Conservation (phyloP, 148 eudicot species). For the Diospyros kaki region DNA sequence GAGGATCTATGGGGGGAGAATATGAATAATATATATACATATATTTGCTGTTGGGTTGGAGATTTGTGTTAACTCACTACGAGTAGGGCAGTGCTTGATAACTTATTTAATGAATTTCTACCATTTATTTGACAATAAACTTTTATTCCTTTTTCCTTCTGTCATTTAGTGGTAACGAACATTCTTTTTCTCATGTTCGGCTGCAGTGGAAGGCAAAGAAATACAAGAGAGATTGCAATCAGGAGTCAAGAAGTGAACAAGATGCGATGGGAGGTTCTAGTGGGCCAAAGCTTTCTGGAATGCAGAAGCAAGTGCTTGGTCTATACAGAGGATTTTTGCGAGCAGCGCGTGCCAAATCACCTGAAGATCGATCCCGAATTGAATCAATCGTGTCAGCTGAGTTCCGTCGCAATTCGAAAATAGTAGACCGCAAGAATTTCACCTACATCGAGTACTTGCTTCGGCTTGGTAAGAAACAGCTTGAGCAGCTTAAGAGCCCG, state of each 20-base stretch:
- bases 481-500: constrained; percentile 78
- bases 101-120: no score
- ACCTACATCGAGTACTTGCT: constrained; percentile 73
- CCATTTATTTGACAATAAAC: no score
- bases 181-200: background rate
- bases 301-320: constrained; percentile 86
- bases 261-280: constrained; percentile 39
- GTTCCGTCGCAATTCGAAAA: constrained; percentile 63
- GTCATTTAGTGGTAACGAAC: no score
- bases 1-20: no score
- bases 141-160: no score
- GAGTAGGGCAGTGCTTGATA: no score
- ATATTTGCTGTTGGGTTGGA: no score
- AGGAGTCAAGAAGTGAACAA: background rate
- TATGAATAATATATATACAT: no score
- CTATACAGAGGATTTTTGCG: constrained; percentile 79
- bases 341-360: constrained; percentile 69
- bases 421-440: constrained; percentile 82
- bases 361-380: constrained; percentile 56
- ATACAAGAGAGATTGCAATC: background rate
- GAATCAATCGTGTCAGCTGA: constrained; percentile 68
- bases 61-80: no score
- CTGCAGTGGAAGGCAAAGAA: background rate
- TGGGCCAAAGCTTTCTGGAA: constrained; percentile 68
- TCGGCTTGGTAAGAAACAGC: constrained; percentile 80